Evolutionary conservation across 164 flowering plant species (phyloP).

Genomic region (Vitis labrusca): DNA sequence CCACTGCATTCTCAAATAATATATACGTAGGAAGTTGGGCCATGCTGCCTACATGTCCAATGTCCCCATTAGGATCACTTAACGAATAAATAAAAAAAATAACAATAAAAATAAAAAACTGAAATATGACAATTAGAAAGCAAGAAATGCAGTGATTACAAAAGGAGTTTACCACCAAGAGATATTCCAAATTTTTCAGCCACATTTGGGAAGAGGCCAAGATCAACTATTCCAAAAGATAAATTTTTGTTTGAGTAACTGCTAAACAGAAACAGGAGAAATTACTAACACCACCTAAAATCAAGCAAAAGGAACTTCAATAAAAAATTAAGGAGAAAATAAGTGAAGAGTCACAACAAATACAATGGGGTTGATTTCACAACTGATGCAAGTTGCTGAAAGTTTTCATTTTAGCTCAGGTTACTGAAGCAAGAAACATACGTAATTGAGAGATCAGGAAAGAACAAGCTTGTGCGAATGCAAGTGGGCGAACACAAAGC

Average conservation of each 20-base stretch:
- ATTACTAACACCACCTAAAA: neutral
- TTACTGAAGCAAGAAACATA: conserved; percentile 30
- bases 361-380: neutral
- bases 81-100: neutral
- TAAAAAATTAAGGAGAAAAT: neutral
- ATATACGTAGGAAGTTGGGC: conserved; percentile 83
- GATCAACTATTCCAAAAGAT: conserved; percentile 87
- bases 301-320: neutral
- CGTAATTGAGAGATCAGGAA: conserved; percentile 91
- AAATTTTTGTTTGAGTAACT: conserved; percentile 83
- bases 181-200: conserved; percentile 88
- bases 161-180: conserved; percentile 44
- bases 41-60: conserved; percentile 43
- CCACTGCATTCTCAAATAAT: conserved; percentile 74
- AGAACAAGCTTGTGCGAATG: conserved; percentile 61
- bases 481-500: conserved; percentile 54
- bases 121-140: neutral
- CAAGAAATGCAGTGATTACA: neutral
- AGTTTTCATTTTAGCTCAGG: neutral
- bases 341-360: neutral
- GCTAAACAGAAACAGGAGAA: conserved; percentile 16
- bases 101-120: neutral
- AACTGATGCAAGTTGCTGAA: neutral
- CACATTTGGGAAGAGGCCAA: conserved; percentile 93
- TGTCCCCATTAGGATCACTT: neutral